Evolutionary conservation across 768 basidiomycete genomes (phyloP), one percentile per base, ranked within the genome.

Genomic region (Tricholoma sp.): DNA sequence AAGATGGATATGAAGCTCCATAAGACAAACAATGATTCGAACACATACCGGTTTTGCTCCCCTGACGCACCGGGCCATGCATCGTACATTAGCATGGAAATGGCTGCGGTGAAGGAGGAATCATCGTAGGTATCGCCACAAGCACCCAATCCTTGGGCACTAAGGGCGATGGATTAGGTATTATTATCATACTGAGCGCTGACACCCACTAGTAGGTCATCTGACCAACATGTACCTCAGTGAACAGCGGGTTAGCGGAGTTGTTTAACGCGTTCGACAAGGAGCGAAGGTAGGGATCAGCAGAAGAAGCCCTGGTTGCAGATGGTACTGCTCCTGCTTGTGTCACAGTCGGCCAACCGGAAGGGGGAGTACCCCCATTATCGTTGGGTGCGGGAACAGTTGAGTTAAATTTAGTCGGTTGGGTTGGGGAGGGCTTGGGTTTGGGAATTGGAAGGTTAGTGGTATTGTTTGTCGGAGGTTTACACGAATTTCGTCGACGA

Each of bases 141-240:
- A 2, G 69, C 66, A 18, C 68, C 69, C 4, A 66, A 55, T n/a
- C 69, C 69, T 59, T 68, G 64, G 9, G 61, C 65, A 50, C 69
- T 70, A 54, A 62, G 35, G 55, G 56, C 34, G 50, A 29, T 37
- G 34, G 6, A 55, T 34, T 14, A 55, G 57, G 56, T 41, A 58
- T 43, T 32, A 43, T 6, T 9, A 11, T 12, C 12, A 12, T 35
- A 43, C 14, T 27, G 32, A 27, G 43, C 37, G 12, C 27, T 27
- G 54, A 27, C 11, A 67, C 69, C 58, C 49, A 71, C 69, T 71
- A 71, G 58, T 68, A 71, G 10, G 69, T 71, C 69, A 71, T 71
- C 24, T 66, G 57, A 14, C 69, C 69, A 2, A 46, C 59, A 51
- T 71, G 64, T 19, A 63, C 59, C 2, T 51, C 5, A 19, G 62